phyloP scores from a whole-genome alignment of 176 grass and related monocot genomes.

The Thinopyrum elongatum region DNA sequence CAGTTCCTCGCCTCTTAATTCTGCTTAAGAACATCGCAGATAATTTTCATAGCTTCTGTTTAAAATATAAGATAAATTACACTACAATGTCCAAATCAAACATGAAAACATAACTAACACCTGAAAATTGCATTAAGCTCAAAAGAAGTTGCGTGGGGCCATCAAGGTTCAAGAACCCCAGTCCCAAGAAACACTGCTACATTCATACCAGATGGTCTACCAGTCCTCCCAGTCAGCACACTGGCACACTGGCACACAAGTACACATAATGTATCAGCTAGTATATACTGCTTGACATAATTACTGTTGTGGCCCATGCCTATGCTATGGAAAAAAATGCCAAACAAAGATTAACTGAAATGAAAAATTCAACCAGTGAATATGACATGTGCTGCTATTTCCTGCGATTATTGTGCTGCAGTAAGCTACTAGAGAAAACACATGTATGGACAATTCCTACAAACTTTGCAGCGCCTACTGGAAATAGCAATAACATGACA shows the following conservation, averaged over 20 bases:
- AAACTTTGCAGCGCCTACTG: neutral
- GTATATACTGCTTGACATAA: neutral
- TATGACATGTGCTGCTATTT: neutral
- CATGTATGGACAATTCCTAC: neutral
- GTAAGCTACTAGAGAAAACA: neutral
- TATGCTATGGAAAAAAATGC: neutral
- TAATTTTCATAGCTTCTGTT: neutral
- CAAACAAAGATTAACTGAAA: constrained; percentile 11
- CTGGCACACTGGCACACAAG: neutral
- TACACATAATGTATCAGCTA: neutral
- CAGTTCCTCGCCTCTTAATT: neutral
- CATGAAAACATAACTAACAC: neutral
- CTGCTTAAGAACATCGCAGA: no score
- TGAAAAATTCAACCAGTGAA: neutral
- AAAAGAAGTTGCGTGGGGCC: neutral
- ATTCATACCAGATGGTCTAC: neutral
- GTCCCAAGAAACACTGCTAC: neutral
- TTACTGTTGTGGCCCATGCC: neutral
- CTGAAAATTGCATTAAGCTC: neutral
- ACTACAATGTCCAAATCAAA: neutral
- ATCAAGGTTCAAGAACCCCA: neutral
- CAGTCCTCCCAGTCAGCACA: neutral
- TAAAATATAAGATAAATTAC: neutral
- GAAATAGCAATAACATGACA: neutral
- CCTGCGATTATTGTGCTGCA: neutral